A percentile compares a stretch with the other conserved stretches of the same genome.
Conservation (phyloP, 2,329 filamentous ascomycete genomes). For the Colletotrichum nymphaeae region DNA sequence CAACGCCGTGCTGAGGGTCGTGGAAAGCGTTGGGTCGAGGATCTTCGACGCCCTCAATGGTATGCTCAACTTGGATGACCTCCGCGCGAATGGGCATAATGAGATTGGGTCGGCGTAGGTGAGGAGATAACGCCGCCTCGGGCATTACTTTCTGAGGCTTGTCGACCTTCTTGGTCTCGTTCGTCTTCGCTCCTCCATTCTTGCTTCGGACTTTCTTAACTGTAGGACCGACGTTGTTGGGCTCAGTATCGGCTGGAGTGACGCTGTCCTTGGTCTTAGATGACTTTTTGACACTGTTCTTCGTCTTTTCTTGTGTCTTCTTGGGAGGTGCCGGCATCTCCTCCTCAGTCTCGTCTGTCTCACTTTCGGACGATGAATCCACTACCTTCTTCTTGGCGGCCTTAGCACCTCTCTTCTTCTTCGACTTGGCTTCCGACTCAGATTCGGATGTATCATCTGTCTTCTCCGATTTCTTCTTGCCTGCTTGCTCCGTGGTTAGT, state of each 20-base stretch:
- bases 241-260: not conserved
- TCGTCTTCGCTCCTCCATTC: not conserved
- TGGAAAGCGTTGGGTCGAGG: conserved; percentile 70
- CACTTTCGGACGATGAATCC: conserved; percentile 27
- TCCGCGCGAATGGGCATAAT: conserved; percentile 60
- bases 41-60: conserved; percentile 63
- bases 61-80: conserved; percentile 66
- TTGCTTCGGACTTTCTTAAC: conserved; percentile 9
- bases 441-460: conserved; percentile 32
- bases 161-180: conserved; percentile 34
- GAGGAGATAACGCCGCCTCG: conserved; percentile 41
- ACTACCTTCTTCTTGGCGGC: conserved; percentile 30
- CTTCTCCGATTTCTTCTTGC: conserved; percentile 1
- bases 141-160: conserved; percentile 38
- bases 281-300: conserved; percentile 25
- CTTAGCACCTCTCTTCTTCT: conserved; percentile 22
- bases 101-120: conserved; percentile 54
- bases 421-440: conserved; percentile 21
- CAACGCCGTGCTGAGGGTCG: conserved; percentile 61
- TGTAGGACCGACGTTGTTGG: conserved; percentile 25
- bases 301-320: conserved; percentile 30
- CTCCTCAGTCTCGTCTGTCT: conserved; percentile 39
- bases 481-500: conserved; percentile 23
- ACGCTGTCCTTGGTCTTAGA: conserved; percentile 27
- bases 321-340: conserved; percentile 9